phyloP scores from a whole-genome alignment of 768 basidiomycete species.

The Pleurotus eryngii region DNA sequence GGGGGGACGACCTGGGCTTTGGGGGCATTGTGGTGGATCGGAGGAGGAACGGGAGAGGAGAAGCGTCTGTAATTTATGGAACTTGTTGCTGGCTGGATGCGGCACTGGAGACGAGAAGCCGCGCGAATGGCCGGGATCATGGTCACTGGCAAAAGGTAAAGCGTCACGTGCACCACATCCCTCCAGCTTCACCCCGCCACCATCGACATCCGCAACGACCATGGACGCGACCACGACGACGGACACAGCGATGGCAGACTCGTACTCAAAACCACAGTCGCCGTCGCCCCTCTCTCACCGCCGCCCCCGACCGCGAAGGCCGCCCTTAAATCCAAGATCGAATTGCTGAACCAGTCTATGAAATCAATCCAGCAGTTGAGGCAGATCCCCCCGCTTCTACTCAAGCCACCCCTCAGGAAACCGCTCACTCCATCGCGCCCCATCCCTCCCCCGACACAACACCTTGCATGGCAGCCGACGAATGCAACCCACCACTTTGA shows the following conservation, averaged over 20 bases:
- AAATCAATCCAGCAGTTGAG: slow-evolving; percentile 41
- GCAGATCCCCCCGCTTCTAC: slow-evolving; percentile 41
- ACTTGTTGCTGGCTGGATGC: no score
- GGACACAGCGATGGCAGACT: neutral
- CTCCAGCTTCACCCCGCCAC: neutral
- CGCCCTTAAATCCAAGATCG: neutral
- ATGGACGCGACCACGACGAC: neutral
- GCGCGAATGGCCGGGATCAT: slow-evolving; percentile 5
- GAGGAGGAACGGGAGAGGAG: no score
- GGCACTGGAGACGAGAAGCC: neutral
- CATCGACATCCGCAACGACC: neutral
- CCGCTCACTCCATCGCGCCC: slow-evolving; percentile 1
- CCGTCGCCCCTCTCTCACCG: neutral
- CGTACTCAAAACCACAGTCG: no score
- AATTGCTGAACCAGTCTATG: slow-evolving; percentile 23
- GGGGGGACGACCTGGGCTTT: slow-evolving; percentile 16
- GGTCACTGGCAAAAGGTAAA: neutral
- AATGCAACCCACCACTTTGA: slow-evolving; percentile 30
- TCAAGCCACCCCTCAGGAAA: slow-evolving; percentile 30
- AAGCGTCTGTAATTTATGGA: no score
- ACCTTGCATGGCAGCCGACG: slow-evolving; percentile 1
- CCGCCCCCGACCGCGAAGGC: neutral
- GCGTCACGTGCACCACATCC: neutral
- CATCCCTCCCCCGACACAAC: slow-evolving; percentile 1
- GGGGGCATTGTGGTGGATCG: slow-evolving; percentile 16